These are phyloP conservation scores for Phaeolepiota aurea DNA, from an alignment of 768 basidiomycete genomes.

Conservation along the genomic window DNA sequence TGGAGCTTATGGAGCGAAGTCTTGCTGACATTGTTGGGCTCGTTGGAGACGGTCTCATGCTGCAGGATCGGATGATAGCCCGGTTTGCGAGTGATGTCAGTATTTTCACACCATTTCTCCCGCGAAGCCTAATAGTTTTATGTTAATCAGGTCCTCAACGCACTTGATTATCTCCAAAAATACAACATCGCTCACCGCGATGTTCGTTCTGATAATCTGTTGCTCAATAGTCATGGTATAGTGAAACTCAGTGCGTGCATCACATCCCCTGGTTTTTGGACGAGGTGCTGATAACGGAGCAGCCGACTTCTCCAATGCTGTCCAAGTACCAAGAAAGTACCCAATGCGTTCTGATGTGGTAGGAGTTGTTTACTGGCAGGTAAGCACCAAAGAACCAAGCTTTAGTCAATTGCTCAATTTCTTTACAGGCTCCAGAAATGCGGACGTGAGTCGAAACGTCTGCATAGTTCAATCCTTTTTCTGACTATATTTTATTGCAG, in stretches of 20 bases:
- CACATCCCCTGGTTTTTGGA: neutral
- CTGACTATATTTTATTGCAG: constrained; percentile 18
- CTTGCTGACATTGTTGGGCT: constrained; percentile 73
- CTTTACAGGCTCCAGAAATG: constrained; percentile 60
- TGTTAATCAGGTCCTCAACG: constrained; percentile 45
- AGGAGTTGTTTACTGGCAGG: constrained; percentile 80
- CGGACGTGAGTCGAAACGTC: constrained; percentile 42
- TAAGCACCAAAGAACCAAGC: no score
- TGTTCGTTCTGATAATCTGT: constrained; percentile 75
- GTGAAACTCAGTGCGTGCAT: constrained; percentile 61
- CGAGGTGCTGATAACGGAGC: constrained; percentile 3
- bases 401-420: no score
- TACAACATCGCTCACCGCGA: constrained; percentile 76
- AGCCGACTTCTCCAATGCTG: constrained; percentile 81
- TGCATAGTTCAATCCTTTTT: neutral
- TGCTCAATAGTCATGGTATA: constrained; percentile 60
- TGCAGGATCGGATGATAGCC: constrained; percentile 65
- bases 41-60: constrained; percentile 47
- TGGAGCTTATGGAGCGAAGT: constrained; percentile 88
- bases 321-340: constrained; percentile 43
- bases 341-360: constrained; percentile 49
- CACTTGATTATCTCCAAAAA: constrained; percentile 55
- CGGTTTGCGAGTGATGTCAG: constrained; percentile 73
- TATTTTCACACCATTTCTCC: constrained; percentile 9
- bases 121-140: constrained; percentile 4